A percentile compares a stretch with the other conserved stretches of the same genome.
phyloP scores from a whole-genome alignment of 306 rosid genomes.

The Vachellia collinsii region DNA sequence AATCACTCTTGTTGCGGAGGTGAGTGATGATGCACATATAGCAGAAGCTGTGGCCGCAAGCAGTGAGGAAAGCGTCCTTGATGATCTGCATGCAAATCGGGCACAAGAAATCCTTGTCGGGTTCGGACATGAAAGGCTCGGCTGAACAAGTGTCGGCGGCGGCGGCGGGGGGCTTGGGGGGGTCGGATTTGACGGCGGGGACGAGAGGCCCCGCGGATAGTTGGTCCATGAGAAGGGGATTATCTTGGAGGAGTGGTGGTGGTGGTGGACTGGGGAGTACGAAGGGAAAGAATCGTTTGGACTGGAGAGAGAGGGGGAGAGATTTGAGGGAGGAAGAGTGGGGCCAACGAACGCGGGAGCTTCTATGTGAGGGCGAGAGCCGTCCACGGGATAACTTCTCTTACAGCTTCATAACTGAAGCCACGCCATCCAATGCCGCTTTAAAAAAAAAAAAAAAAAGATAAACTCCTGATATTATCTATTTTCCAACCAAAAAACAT shows the following conservation, averaged over 20 bases:
- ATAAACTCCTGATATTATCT: too few relatives aligned
- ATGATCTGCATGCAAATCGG: constrained; percentile 99
- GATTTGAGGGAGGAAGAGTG: constrained; percentile 17
- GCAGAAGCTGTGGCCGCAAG: constrained; percentile 96
- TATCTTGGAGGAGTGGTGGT: constrained; percentile 28
- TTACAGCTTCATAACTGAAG: constrained; percentile 1
- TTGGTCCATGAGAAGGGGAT: constrained; percentile 42
- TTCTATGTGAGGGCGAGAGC: constrained; percentile 45
- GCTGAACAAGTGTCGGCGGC: constrained; percentile 25
- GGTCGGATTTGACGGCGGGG: constrained; percentile 55
- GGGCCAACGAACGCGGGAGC: constrained; percentile 7
- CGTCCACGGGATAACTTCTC: constrained; percentile 45
- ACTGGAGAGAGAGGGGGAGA: constrained; percentile 21
- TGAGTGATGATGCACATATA: constrained; percentile 96
- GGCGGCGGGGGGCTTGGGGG: constrained; percentile 31
- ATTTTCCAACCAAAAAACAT: too few relatives aligned
- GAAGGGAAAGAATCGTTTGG: neutral
- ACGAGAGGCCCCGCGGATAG: constrained; percentile 57
- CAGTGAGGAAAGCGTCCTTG: constrained; percentile 84
- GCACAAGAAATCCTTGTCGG: constrained; percentile 83
- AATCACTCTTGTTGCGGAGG: constrained; percentile 90
- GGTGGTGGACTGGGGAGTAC: neutral
- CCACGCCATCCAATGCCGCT: constrained; percentile 44
- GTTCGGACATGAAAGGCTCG: constrained; percentile 39
- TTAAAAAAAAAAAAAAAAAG: too few relatives aligned